Conservation (phyloP, 2,329 filamentous ascomycete species). For the Fusarium hostae region DNA sequence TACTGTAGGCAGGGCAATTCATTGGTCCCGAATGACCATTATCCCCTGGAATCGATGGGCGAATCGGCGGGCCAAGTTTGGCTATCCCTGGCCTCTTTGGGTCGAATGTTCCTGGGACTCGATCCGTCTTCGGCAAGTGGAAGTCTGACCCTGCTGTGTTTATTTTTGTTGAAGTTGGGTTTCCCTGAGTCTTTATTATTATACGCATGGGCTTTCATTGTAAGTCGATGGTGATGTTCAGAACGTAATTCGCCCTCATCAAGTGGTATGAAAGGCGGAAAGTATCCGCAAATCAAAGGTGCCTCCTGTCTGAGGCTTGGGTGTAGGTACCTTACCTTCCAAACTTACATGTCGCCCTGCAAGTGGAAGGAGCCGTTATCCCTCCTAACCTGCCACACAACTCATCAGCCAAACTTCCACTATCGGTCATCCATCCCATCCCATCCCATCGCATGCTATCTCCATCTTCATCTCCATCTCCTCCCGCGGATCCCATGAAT, state of each 20-base stretch:
- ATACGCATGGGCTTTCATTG: neutral
- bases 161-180: slow-evolving; percentile 9
- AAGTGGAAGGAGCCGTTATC: slow-evolving; percentile 8
- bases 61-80: slow-evolving; percentile 32
- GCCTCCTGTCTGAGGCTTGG: neutral
- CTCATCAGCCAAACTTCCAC: slow-evolving; percentile 9
- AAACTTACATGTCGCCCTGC: neutral
- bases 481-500: slow-evolving; percentile 30
- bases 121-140: slow-evolving; percentile 33
- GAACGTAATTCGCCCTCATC: neutral
- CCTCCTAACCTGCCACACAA: slow-evolving; percentile 8
- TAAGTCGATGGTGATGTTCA: neutral
- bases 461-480: slow-evolving; percentile 27
- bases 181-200: neutral
- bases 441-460: slow-evolving; percentile 13
- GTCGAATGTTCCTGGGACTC: slow-evolving; percentile 37
- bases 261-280: neutral
- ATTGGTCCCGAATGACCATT: slow-evolving; percentile 26
- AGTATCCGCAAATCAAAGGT: neutral
- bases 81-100: slow-evolving; percentile 37
- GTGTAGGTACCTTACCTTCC: neutral
- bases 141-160: slow-evolving; percentile 26
- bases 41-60: slow-evolving; percentile 35
- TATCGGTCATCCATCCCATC: slow-evolving; percentile 8
- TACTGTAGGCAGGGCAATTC: slow-evolving; percentile 6